phyloP scores from a whole-genome alignment of 345 rosid genomes.

The Geranium rotundifolium region DNA sequence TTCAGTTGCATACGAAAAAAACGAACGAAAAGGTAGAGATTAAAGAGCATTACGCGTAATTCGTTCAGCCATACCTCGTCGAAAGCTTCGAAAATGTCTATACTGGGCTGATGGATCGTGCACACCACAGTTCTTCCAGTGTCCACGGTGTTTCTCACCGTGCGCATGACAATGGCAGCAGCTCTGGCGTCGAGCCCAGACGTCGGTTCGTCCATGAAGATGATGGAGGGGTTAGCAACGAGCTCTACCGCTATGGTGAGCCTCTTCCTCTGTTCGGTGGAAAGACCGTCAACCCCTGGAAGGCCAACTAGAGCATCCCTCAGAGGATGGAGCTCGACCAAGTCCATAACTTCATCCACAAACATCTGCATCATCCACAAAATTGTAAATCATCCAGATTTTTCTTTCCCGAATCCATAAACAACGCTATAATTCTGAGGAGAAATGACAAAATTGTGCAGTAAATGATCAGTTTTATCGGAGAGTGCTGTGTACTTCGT shows the following conservation, averaged over 20 bases:
- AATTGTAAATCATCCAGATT: neutral
- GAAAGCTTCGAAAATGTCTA: constrained; percentile 82
- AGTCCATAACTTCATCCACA: constrained; percentile 85
- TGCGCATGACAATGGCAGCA: constrained; percentile 92
- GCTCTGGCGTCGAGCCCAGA: constrained; percentile 96
- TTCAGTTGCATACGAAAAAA: neutral
- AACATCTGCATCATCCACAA: constrained; percentile 39
- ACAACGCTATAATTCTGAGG: no score
- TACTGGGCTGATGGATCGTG: constrained; percentile 94
- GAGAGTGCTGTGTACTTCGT: no score
- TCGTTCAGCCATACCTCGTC: constrained; percentile 51
- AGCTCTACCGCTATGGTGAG: constrained; percentile 86
- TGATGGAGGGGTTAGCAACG: constrained; percentile 86
- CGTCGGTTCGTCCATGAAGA: constrained; percentile 95
- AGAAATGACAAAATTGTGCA: no score
- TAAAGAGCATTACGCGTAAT: neutral
- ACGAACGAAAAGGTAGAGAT: no score
- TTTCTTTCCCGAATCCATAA: no score
- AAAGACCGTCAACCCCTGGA: constrained; percentile 74
- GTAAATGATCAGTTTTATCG: no score
- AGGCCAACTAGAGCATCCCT: constrained; percentile 75
- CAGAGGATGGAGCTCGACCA: constrained; percentile 66
- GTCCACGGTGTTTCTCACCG: constrained; percentile 87
- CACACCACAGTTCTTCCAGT: no score
- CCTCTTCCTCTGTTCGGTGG: constrained; percentile 90